Conservation (phyloP, 73 alveolate genomes). For the Paramecium tetraurelia region DNA sequence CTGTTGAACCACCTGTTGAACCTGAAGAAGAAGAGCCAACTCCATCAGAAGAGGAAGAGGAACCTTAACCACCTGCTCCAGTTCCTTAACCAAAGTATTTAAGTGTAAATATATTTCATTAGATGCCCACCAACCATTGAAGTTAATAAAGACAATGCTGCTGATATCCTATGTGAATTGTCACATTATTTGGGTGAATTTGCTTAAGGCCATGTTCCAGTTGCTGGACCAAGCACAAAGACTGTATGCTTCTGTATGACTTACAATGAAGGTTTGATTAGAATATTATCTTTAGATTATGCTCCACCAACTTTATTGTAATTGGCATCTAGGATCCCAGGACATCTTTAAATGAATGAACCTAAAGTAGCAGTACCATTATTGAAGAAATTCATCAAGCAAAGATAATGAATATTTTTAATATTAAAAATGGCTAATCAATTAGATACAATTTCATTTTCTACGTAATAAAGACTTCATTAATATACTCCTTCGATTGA, state of each 20-base stretch:
- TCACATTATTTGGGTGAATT: constrained; percentile 49
- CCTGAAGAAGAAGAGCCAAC: neutral
- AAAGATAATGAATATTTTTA: neutral
- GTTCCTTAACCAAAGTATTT: constrained; percentile 16
- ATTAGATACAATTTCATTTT: neutral
- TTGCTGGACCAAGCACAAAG: neutral
- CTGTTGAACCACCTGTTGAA: constrained; percentile 17
- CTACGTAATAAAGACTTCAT: neutral
- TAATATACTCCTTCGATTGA: neutral
- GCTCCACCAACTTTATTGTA: constrained; percentile 52
- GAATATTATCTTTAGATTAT: neutral
- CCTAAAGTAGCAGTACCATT: constrained; percentile 24
- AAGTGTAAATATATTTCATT: neutral
- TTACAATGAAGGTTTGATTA: constrained; percentile 12
- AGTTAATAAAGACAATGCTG: constrained; percentile 37
- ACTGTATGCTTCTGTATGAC: constrained; percentile 37
- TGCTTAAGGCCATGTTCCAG: constrained; percentile 22
- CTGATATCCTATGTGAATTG: constrained; percentile 25
- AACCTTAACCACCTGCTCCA: constrained; percentile 28
- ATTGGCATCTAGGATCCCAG: constrained; percentile 18
- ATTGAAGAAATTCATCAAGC: constrained; percentile 30
- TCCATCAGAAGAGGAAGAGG: neutral
- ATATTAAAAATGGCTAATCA: constrained; percentile 14
- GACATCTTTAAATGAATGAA: constrained; percentile 1
- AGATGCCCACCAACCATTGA: constrained; percentile 42